Evolutionary conservation across 2,329 filamentous ascomycete species (phyloP).

Genomic region (Zasmidium angulare): DNA sequence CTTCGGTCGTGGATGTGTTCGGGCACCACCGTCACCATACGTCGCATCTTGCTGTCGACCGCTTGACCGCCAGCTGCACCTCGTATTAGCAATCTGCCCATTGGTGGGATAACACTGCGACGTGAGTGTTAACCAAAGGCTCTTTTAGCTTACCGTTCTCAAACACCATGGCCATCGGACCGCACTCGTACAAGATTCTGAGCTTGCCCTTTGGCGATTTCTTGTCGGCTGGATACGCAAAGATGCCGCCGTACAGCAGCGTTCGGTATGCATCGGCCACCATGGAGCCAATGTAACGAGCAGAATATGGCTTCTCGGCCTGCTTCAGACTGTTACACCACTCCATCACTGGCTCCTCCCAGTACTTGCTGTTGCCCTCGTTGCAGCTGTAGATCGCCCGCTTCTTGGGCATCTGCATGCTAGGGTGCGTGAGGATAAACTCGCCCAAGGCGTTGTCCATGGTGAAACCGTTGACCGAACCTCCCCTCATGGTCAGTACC

Average conservation of each 20-base stretch:
- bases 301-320: conserved; percentile 78
- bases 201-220: conserved; percentile 99
- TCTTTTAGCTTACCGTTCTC: conserved; percentile 74
- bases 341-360: conserved; percentile 80
- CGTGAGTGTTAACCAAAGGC: neutral
- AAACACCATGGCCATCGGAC: conserved; percentile 98
- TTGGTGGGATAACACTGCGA: neutral
- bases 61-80: conserved; percentile 81
- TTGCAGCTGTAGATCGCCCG: conserved; percentile 96
- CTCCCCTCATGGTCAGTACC: conserved; percentile 93
- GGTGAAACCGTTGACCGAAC: conserved; percentile 94
- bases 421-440: conserved; percentile 95
- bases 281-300: conserved; percentile 96
- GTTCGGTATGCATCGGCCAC: conserved; percentile 97
- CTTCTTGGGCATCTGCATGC: conserved; percentile 82
- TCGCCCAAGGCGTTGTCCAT: conserved; percentile 95
- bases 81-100: conserved; percentile 20
- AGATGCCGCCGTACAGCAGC: conserved; percentile 91
- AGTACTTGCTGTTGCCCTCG: conserved; percentile 97
- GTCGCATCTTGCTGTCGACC: conserved; percentile 83
- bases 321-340: conserved; percentile 91
- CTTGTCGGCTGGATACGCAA: conserved; percentile 95
- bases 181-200: conserved; percentile 95
- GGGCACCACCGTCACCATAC: conserved; percentile 86
- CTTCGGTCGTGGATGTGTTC: conserved; percentile 93